Conservation (phyloP, 306 rosid genomes). For the Corylus heterophylla region DNA sequence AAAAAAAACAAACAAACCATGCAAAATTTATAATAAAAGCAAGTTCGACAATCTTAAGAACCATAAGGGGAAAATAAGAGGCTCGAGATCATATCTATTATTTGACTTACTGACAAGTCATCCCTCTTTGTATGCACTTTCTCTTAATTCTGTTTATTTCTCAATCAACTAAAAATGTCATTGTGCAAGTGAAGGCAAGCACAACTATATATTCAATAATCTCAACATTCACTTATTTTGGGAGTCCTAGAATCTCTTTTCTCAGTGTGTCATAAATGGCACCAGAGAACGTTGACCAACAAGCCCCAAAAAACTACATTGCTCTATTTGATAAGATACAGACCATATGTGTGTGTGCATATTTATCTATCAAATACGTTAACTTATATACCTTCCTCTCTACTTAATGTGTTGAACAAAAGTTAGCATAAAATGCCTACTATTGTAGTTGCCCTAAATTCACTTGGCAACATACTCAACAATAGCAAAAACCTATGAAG, state of each 20-base stretch:
- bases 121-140: not conserved
- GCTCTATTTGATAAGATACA: not conserved
- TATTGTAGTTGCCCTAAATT: not conserved
- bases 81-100: too few relatives aligned
- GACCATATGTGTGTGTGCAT: not conserved
- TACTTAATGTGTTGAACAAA: not conserved
- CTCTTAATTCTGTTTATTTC: not conserved
- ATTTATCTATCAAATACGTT: not conserved
- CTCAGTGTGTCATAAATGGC: not conserved
- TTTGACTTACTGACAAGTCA: not conserved
- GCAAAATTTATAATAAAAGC: too few relatives aligned
- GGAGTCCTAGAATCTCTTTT: not conserved
- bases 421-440: not conserved
- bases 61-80: too few relatives aligned
- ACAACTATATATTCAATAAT: not conserved
- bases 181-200: not conserved
- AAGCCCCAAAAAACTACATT: not conserved
- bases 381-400: not conserved
- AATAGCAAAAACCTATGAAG: not conserved
- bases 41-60: too few relatives aligned
- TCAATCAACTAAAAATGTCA: not conserved
- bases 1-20: too few relatives aligned
- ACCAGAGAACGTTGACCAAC: not conserved
- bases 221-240: not conserved
- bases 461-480: not conserved